These are phyloP conservation scores for Hygrophoropsis aurantiaca DNA, from an alignment of 768 basidiomycete species.

Conservation along the genomic window DNA sequence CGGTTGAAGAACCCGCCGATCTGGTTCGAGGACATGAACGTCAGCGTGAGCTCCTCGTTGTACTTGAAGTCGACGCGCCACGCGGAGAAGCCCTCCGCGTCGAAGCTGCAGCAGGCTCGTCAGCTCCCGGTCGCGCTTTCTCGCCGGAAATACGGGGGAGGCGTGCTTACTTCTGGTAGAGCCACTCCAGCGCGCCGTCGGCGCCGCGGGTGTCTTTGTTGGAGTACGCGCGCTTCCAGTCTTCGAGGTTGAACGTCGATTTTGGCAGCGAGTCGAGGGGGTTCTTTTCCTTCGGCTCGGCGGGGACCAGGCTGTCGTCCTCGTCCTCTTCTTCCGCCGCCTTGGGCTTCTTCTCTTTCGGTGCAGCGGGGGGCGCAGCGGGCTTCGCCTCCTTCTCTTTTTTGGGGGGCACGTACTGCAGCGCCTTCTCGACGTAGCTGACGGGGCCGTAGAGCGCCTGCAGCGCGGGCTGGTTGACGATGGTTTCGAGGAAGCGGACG, in stretches of 20 bases:
- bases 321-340: slow-evolving; percentile 67
- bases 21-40: slow-evolving; percentile 95
- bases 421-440: slow-evolving; percentile 64
- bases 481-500: slow-evolving; percentile 83
- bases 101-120: slow-evolving; percentile 55
- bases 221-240: slow-evolving; percentile 98
- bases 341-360: slow-evolving; percentile 63
- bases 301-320: slow-evolving; percentile 69
- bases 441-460: slow-evolving; percentile 63
- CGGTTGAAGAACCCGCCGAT: slow-evolving; percentile 97
- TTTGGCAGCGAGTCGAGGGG: slow-evolving; percentile 91
- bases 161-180: slow-evolving; percentile 83
- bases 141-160: neutral
- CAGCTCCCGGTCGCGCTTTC: neutral
- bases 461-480: slow-evolving; percentile 81
- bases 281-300: slow-evolving; percentile 91
- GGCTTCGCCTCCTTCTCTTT: slow-evolving; percentile 61
- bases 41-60: slow-evolving; percentile 87
- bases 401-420: slow-evolving; percentile 69
- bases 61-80: slow-evolving; percentile 98
- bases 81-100: slow-evolving; percentile 84
- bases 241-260: slow-evolving; percentile 85
- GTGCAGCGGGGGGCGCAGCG: slow-evolving; percentile 53
- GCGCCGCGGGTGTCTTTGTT: slow-evolving; percentile 94
- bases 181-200: slow-evolving; percentile 87